Evolutionary conservation across 176 grass and related monocot genomes (phyloP), one percentile per base, ranked within the genome.

Genomic region (Tillandsia fasciculata): DNA sequence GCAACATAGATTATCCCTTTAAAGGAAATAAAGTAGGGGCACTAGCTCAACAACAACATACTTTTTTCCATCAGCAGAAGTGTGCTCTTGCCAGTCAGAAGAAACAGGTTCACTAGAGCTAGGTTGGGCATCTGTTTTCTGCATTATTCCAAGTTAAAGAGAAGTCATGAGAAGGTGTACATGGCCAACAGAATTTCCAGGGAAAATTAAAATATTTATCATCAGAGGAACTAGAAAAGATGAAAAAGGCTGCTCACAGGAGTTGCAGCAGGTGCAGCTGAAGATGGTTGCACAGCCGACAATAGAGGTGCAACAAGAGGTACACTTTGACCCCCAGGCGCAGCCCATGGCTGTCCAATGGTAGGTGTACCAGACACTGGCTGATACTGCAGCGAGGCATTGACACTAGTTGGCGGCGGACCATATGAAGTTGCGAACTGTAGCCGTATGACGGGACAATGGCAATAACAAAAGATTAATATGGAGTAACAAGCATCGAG

Each of bases 71-170:
- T 99, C 84, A 15, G 69, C 68, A 63, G 94, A 79, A 56, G 65
- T 86, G 80, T 99, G 94, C 10, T 99, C 94, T 76, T 93, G 82
- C 94, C 94, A 99, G 70, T 99, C 90, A 24, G 80, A 90, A 85
- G 84, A 82, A 54, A 77, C 74, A 12, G 70, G 66, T 67, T 93
- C 87, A 28, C 50, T 69, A 26, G 82, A 73, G 54, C 54, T 92
- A 70, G 74, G 75, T 79, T 99, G 81, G 22, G 54, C 65, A 93
- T 83, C 86, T 70, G 64, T 63, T 80, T 83, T 63, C 82, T 92
- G 52, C 11, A 82, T 87, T 78, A 77, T 66, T 79, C 10, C 12
- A 68, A n/a, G 47, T 26, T 2, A 22, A 11, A 51, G 61, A 49
- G 47, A 42, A 5, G 33, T 59, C 5, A 28, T 65, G 10, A 26